These are phyloP conservation scores for Coccomyxa sp. DNA, from an alignment of 139 green algal species.

Conservation along the genomic window DNA sequence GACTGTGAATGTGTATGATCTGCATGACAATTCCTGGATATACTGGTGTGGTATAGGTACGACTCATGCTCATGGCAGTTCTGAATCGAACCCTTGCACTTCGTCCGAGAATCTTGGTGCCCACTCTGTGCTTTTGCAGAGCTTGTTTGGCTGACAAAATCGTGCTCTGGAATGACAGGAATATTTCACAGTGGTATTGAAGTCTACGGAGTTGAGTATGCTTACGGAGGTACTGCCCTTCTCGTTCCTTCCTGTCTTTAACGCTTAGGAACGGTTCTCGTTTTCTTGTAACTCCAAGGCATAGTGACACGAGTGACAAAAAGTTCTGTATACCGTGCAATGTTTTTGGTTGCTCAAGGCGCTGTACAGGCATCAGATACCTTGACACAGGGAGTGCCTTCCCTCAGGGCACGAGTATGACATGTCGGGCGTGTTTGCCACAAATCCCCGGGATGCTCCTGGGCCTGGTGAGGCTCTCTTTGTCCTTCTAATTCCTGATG, in stretches of 20 bases:
- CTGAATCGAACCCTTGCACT: not conserved
- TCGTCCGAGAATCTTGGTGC: not conserved
- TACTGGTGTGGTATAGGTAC: constrained; percentile 60
- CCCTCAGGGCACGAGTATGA: constrained; percentile 67
- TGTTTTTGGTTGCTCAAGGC: not conserved
- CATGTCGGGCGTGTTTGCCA: constrained; percentile 84
- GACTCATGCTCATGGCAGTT: not conserved
- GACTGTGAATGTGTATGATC: constrained; percentile 79
- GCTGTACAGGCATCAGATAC: not conserved
- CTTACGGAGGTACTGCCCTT: constrained; percentile 64
- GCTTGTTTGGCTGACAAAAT: not conserved
- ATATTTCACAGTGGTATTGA: constrained; percentile 87
- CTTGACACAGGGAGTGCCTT: not conserved
- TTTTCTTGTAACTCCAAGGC: too few species aligned
- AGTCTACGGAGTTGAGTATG: constrained; percentile 82
- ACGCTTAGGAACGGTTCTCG: too few species aligned
- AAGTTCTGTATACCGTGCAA: constrained; percentile 16
- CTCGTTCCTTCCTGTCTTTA: too few species aligned
- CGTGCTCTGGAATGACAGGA: constrained; percentile 28
- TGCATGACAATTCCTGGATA: constrained; percentile 65
- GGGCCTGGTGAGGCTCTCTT: constrained; percentile 46
- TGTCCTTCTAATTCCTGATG: not conserved
- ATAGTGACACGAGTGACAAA: too few species aligned
- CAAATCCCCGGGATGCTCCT: constrained; percentile 69
- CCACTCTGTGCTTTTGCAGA: constrained; percentile 4